A percentile compares a stretch with the other conserved stretches of the same genome.
These are phyloP conservation scores for Boletales sp. DNA, from an alignment of 768 basidiomycete genomes.

Conservation along the genomic window DNA sequence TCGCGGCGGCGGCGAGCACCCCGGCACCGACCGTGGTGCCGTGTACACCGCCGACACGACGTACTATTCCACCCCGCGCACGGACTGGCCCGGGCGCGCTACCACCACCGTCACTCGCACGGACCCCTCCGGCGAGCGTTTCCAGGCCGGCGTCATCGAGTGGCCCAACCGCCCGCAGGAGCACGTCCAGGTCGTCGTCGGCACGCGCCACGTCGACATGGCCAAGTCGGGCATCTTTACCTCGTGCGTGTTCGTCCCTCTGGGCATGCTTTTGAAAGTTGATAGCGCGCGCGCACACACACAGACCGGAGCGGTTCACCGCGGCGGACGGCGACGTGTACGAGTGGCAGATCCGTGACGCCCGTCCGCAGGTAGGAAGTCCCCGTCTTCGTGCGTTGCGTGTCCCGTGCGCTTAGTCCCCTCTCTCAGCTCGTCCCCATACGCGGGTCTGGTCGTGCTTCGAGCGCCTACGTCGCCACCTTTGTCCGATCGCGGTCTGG, in stretches of 20 bases:
- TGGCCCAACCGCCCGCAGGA: conserved; percentile 17
- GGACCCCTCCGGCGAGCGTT: conserved; percentile 13
- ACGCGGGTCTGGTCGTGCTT: background rate
- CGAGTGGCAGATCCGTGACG: conserved; percentile 28
- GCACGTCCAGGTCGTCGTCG: conserved; percentile 17
- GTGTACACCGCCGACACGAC: conserved; percentile 20
- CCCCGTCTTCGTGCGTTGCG: too few relatives aligned
- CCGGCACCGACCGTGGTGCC: background rate
- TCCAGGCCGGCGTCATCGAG: conserved; percentile 30
- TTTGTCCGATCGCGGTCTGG: conserved; percentile 19
- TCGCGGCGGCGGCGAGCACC: background rate
- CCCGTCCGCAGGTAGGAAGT: conserved; percentile 17
- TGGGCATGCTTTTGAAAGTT: background rate
- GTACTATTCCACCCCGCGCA: background rate
- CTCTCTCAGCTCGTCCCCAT: conserved; percentile 25
- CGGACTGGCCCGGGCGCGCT: conserved; percentile 12
- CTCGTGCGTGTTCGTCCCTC: conserved; percentile 9
- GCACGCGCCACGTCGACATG: conserved; percentile 24
- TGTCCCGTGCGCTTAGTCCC: background rate
- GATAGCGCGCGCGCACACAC: too few relatives aligned
- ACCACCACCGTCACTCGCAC: conserved; percentile 25
- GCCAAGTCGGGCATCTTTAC: conserved; percentile 21
- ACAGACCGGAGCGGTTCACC: conserved; percentile 26
- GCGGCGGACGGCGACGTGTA: conserved; percentile 19
- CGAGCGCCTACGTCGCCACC: conserved; percentile 25